Percentiles rank a stretch among this genome's conserved stretches.
Evolutionary conservation across 1,139 yeast species (phyloP).

Genomic region (Arxiozyma slooffiae): DNA sequence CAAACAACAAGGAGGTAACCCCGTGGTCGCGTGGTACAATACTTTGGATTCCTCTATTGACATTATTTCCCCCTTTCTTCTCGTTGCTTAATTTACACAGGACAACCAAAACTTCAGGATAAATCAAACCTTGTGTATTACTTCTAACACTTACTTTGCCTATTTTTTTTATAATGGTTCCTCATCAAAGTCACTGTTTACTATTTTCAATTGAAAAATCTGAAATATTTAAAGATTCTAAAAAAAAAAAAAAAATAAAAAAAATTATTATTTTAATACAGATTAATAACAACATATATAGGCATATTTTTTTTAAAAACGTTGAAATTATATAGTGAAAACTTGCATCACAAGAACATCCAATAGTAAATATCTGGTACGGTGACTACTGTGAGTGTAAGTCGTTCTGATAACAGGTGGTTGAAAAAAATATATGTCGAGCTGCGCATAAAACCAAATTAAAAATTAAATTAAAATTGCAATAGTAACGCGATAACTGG

Average conservation of each 20-base stretch:
- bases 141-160: not conserved
- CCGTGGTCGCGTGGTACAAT: slow-evolving; percentile 31
- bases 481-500: not conserved
- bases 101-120: not conserved
- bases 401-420: not conserved
- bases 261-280: not conserved
- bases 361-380: not conserved
- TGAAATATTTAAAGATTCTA: no score
- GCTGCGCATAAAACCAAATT: not conserved
- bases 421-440: not conserved
- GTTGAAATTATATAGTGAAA: no score
- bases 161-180: no score
- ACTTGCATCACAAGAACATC: not conserved
- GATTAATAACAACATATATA: no score
- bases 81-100: not conserved
- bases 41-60: slow-evolving; percentile 15
- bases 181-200: not conserved
- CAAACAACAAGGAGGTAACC: slow-evolving; percentile 77
- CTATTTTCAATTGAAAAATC: not conserved
- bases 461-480: no score
- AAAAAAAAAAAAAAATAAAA: no score
- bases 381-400: not conserved
- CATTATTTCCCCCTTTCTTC: not conserved
- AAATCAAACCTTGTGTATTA: not conserved
- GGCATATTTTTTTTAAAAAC: not conserved